Evolutionary conservation across 2,329 filamentous ascomycete genomes (phyloP).

Genomic region (Leptographium procerum): DNA sequence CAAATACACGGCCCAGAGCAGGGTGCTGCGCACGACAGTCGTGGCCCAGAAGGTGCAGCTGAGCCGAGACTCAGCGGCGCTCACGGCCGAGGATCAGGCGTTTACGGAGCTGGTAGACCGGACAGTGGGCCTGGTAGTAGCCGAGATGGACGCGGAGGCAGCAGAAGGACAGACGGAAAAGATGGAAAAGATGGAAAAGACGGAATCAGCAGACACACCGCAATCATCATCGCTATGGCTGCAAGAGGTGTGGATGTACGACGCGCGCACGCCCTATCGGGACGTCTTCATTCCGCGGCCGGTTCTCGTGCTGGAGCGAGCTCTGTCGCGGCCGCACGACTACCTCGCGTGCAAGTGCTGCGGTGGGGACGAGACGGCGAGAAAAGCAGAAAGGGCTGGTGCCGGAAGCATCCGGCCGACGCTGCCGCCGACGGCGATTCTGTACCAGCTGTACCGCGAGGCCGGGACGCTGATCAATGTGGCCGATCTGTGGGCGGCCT

Average conservation of each 20-base stretch:
- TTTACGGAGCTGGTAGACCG: conserved; percentile 56
- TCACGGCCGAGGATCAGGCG: conserved; percentile 59
- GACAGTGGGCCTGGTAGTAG: conserved; percentile 37
- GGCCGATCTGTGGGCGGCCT: conserved; percentile 70
- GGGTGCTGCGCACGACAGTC: conserved; percentile 63
- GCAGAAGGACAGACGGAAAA: conserved; percentile 16
- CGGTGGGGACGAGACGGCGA: conserved; percentile 21
- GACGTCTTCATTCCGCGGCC: conserved; percentile 68
- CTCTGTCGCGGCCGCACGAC: conserved; percentile 61
- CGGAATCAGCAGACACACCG: background rate
- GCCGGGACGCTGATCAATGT: conserved; percentile 67
- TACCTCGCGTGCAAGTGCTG: conserved; percentile 69
- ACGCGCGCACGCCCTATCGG: conserved; percentile 54
- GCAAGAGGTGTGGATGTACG: conserved; percentile 66
- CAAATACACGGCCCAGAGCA: conserved; percentile 61
- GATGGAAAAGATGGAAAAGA: background rate
- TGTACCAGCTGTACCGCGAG: conserved; percentile 73
- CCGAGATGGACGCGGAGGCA: conserved; percentile 22
- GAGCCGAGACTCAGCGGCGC: conserved; percentile 58
- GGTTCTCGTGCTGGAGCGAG: conserved; percentile 58
- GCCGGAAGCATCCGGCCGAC: conserved; percentile 42
- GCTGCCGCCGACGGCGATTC: conserved; percentile 57
- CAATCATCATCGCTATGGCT: conserved; percentile 34
- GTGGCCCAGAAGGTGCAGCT: conserved; percentile 73
- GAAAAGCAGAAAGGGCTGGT: conserved; percentile 16